These are phyloP conservation scores for Daldinia concentrica DNA, from an alignment of 495 filamentous ascomycete genomes.

Conservation along the genomic window DNA sequence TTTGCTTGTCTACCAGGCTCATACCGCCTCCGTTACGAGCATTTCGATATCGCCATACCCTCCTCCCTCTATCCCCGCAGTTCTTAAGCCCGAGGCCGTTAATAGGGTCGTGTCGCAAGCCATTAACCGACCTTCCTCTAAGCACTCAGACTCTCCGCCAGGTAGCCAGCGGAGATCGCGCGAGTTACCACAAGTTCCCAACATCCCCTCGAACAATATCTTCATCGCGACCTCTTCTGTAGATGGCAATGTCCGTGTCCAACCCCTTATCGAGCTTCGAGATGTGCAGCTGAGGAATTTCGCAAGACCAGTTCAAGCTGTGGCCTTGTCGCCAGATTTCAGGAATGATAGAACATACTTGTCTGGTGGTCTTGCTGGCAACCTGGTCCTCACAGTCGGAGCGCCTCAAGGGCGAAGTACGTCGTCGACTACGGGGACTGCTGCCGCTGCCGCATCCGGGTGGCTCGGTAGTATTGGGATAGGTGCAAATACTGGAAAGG, in stretches of 20 bases:
- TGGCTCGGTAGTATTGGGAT: conserved; percentile 90
- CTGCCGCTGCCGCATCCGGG: conserved; percentile 83
- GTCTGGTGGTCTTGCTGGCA: conserved; percentile 89
- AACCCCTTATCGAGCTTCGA: conserved; percentile 73
- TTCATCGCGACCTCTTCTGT: conserved; percentile 93
- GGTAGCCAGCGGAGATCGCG: conserved; percentile 58
- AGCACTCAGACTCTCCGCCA: conserved; percentile 61
- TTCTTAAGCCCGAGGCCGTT: conserved; percentile 61
- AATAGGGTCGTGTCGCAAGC: conserved; percentile 57
- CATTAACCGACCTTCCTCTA: conserved; percentile 56
- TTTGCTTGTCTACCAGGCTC: conserved; percentile 86
- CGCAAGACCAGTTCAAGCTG: conserved; percentile 86
- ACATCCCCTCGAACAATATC: conserved; percentile 83
- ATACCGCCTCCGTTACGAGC: conserved; percentile 87
- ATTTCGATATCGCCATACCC: conserved; percentile 92
- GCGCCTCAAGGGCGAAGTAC: conserved; percentile 79
- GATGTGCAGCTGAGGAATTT: conserved; percentile 94
- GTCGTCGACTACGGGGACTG: conserved; percentile 80
- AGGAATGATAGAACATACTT: conserved; percentile 86
- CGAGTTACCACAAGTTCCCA: conserved; percentile 63
- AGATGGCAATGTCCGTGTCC: conserved; percentile 92
- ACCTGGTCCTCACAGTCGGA: conserved; percentile 86
- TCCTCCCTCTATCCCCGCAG: conserved; percentile 68
- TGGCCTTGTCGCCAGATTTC: conserved; percentile 92
- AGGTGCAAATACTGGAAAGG: conserved; percentile 79